These are phyloP conservation scores for Colletotrichum aenigma DNA, from an alignment of 2,329 filamentous ascomycete genomes.

Conservation along the genomic window DNA sequence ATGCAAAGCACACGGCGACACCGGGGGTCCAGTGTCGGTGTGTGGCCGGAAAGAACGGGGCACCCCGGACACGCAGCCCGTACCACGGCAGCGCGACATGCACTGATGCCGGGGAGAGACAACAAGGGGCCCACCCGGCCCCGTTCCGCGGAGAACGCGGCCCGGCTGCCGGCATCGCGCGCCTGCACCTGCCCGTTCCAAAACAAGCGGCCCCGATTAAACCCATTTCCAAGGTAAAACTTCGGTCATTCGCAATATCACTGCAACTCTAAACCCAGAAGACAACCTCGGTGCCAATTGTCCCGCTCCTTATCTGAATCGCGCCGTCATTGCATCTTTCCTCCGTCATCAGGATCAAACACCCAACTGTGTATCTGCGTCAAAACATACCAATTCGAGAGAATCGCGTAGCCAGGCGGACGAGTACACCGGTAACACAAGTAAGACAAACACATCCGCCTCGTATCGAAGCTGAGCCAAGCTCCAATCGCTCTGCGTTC, in stretches of 20 bases:
- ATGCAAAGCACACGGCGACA: not conserved
- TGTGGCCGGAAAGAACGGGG: not conserved
- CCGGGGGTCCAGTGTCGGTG: not conserved
- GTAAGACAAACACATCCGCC: not conserved
- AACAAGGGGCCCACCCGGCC: not conserved
- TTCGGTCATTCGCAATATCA: not conserved
- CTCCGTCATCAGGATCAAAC: not conserved
- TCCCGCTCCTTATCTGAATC: not conserved
- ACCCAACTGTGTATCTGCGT: accelerated
- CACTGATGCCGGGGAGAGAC: not conserved
- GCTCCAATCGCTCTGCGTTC: not conserved
- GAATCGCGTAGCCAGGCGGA: not conserved
- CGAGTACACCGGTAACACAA: not conserved
- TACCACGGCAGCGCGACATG: not conserved
- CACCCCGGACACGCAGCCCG: not conserved
- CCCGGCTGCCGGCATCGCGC: not conserved
- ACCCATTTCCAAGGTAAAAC: not conserved
- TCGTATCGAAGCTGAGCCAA: not conserved
- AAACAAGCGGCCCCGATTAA: not conserved
- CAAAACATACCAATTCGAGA: not conserved
- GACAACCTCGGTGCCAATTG: not conserved
- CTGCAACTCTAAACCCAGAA: not conserved
- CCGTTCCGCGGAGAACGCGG: not conserved
- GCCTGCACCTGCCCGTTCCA: not conserved
- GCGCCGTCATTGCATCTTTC: not conserved